Conservation (phyloP, 805 yeast genomes). For the Candida anglica region DNA sequence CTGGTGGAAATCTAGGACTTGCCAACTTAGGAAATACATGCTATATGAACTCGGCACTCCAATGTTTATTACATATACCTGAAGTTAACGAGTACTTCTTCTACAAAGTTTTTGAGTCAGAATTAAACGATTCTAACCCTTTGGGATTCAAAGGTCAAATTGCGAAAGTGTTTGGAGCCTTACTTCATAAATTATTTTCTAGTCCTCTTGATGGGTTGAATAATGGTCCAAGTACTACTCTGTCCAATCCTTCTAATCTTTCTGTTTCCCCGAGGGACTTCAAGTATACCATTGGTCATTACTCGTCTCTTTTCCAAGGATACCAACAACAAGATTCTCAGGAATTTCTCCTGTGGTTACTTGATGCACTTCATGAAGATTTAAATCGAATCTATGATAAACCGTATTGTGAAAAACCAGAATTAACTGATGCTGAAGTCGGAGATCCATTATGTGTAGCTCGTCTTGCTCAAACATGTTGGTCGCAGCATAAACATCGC, state of each 20-base stretch:
- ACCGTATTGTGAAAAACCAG: constrained; percentile 89
- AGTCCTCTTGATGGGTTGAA: constrained; percentile 6
- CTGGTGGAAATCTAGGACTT: constrained; percentile 53
- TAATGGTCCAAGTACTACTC: not conserved
- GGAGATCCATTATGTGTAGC: constrained; percentile 49
- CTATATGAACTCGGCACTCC: constrained; percentile 92
- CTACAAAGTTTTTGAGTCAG: constrained; percentile 53
- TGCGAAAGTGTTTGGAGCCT: constrained; percentile 68
- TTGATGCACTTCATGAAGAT: constrained; percentile 92
- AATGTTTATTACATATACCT: constrained; percentile 83
- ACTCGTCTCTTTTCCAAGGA: constrained; percentile 73
- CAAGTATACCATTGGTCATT: constrained; percentile 73
- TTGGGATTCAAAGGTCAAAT: constrained; percentile 81
- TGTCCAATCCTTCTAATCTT: constrained; percentile 2
- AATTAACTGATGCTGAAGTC: constrained; percentile 59
- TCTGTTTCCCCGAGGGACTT: constrained; percentile 66
- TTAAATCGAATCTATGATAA: constrained; percentile 76
- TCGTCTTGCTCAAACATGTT: constrained; percentile 68
- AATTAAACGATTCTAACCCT: constrained; percentile 74
- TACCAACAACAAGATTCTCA: constrained; percentile 91
- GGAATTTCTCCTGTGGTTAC: constrained; percentile 80
- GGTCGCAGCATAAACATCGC: constrained; percentile 75
- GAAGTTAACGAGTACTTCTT: constrained; percentile 76
- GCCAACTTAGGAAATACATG: constrained; percentile 85
- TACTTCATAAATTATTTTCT: constrained; percentile 59